A percentile compares a stretch with the other conserved stretches of the same genome.
Evolutionary conservation across 345 rosid species (phyloP).

Genomic region (Physaria fendleri): DNA sequence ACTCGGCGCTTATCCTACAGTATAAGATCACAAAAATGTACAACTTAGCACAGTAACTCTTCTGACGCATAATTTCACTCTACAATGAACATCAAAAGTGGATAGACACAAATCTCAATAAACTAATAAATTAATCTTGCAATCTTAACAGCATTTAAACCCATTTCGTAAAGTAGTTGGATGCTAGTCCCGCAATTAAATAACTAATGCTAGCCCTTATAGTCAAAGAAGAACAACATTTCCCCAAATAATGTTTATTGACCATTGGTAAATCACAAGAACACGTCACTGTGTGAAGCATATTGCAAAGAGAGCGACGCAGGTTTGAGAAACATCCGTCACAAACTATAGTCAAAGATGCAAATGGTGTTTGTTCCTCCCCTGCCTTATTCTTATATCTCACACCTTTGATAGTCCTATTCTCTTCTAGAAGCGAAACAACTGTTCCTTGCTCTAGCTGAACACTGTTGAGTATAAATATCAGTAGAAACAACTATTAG

Average conservation of each 20-base stretch:
- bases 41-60: not conserved
- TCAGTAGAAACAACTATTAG: constrained; percentile 1
- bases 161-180: not conserved
- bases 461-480: constrained; percentile 36
- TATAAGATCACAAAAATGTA: not conserved
- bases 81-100: not conserved
- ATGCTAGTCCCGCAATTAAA: not conserved
- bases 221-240: not conserved
- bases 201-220: not conserved
- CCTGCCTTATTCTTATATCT: constrained; percentile 63
- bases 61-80: not conserved
- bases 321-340: constrained; percentile 80
- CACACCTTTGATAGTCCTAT: constrained; percentile 66
- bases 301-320: constrained; percentile 71
- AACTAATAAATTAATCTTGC: too few species aligned
- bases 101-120: not conserved
- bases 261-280: not conserved
- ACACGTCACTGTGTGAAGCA: not conserved
- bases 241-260: not conserved
- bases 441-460: constrained; percentile 70
- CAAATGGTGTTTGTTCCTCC: constrained; percentile 41
- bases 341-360: constrained; percentile 70
- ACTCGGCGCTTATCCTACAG: constrained; percentile 66
- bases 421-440: constrained; percentile 56
- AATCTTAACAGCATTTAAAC: not conserved